Conservation (phyloP, 352 stramenopile species). For the Phytophthora fragariae region DNA sequence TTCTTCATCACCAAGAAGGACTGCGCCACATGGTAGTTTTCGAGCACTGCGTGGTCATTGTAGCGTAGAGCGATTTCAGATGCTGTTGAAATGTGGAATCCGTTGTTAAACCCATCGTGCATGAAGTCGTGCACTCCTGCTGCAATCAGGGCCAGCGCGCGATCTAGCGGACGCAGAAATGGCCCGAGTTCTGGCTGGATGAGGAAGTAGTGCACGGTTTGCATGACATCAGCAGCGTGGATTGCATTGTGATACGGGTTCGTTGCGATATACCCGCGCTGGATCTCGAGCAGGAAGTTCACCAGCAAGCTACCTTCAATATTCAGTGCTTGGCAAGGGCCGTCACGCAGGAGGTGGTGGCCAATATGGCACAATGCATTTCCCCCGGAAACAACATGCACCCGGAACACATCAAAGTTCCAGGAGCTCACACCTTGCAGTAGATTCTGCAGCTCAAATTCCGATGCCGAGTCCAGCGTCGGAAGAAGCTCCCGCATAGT, state of each 20-base stretch:
- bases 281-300: constrained; percentile 84
- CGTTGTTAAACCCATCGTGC: constrained; percentile 92
- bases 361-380: constrained; percentile 83
- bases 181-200: constrained; percentile 74
- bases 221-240: constrained; percentile 91
- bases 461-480: constrained; percentile 58
- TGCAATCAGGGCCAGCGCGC: constrained; percentile 76
- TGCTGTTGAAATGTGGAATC: constrained; percentile 87
- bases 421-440: constrained; percentile 62
- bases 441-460: constrained; percentile 79
- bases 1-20: constrained; percentile 93
- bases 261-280: constrained; percentile 78
- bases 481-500: constrained; percentile 78
- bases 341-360: constrained; percentile 77
- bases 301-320: constrained; percentile 74
- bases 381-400: constrained; percentile 68
- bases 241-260: constrained; percentile 93
- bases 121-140: constrained; percentile 91
- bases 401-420: constrained; percentile 84
- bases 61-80: constrained; percentile 90
- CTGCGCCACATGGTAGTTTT: constrained; percentile 91
- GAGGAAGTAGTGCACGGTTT: constrained; percentile 89
- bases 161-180: constrained; percentile 80
- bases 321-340: constrained; percentile 61
- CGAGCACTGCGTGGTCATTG: constrained; percentile 89